Base-by-base conservation (phyloP, 2,329 filamentous ascomycete species). In the Elsinoe perseae region DNA sequence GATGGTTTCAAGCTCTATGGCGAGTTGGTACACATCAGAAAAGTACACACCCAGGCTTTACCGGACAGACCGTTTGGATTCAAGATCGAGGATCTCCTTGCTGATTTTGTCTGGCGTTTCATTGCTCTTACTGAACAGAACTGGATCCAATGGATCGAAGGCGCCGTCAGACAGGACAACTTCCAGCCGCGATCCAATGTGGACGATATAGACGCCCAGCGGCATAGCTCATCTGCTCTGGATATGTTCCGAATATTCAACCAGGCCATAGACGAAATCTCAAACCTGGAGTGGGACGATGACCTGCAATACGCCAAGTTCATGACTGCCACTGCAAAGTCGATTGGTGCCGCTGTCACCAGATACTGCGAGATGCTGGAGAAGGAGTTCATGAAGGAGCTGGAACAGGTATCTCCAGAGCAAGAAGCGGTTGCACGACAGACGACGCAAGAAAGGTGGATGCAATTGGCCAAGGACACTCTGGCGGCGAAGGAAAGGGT, bases 61-160 rank as follows among this genome's bases (percentile, higher is more conserved):
- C 88, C 88, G 0, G 78, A 68, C 7, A 76, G 82, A 59, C 81
- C 83, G 1, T 98, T 97, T 69, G 85, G 84, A 3, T 96, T 97
- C 69, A 84, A 90, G 61, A 81, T 98, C 42, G 93, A 98, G 70
- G 82, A 84, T 40, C 75, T 95, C 14, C 77, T 98, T 16, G 87
- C 91, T 60, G 86, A 88, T 32, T 98, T 97, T 69, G 93, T 97
- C 4, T 97, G 91, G 91, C 84, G 89, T 58, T 98, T 91, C 91
- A 89, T 98, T 60, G 79, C 81, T 55, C 81, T 84, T 61, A 90
- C 89, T 6, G 90, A 97, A 64, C 75, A 76, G 30, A 89, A 85
- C 66, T 84, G 96, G 65, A 78, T 86, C 59, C 83, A 84, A 21
- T 93, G 93, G 76, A 87, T 97, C 36, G 89, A 95, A 46, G 83